Evolutionary conservation across 179 eudicot species (phyloP).

Genomic region (Vitellaria paradoxa): DNA sequence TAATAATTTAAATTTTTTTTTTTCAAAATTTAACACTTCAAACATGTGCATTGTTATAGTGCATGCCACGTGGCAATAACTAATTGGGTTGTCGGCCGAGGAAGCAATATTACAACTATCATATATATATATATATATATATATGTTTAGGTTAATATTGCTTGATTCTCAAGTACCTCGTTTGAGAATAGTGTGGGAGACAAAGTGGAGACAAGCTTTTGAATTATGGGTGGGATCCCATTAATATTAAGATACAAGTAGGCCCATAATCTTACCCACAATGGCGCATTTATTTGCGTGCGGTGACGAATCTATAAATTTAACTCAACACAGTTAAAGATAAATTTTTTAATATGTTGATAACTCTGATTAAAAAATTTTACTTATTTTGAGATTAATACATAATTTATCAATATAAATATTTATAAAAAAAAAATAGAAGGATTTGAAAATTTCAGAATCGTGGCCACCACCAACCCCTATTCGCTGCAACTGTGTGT

Average conservation of each 20-base stretch:
- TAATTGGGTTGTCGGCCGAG: conserved; percentile 15
- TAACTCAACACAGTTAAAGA: too few relatives aligned
- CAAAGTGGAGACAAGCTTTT: conserved; percentile 35
- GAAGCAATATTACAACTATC: conserved; percentile 4
- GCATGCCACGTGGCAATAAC: not conserved
- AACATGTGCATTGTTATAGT: not conserved
- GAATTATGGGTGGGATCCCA: conserved; percentile 13
- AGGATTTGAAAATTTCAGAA: too few relatives aligned
- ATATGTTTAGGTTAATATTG: not conserved
- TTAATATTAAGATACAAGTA: not conserved
- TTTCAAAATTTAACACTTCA: too few relatives aligned
- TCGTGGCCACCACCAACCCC: too few relatives aligned
- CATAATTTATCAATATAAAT: too few relatives aligned
- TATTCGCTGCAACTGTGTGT: too few relatives aligned
- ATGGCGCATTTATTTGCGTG: not conserved
- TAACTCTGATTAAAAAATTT: too few relatives aligned
- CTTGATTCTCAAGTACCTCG: conserved; percentile 6
- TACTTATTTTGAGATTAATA: too few relatives aligned
- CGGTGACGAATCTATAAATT: too few relatives aligned
- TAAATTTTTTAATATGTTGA: too few relatives aligned
- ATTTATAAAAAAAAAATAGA: too few relatives aligned
- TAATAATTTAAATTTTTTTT: too few relatives aligned
- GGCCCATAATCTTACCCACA: not conserved
- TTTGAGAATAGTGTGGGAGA: conserved; percentile 24
- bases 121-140: not conserved